A percentile compares a stretch with the other conserved stretches of the same genome.
Evolutionary conservation across 2,329 filamentous ascomycete genomes (phyloP).

Genomic region (Ceratocystiopsis minuta): DNA sequence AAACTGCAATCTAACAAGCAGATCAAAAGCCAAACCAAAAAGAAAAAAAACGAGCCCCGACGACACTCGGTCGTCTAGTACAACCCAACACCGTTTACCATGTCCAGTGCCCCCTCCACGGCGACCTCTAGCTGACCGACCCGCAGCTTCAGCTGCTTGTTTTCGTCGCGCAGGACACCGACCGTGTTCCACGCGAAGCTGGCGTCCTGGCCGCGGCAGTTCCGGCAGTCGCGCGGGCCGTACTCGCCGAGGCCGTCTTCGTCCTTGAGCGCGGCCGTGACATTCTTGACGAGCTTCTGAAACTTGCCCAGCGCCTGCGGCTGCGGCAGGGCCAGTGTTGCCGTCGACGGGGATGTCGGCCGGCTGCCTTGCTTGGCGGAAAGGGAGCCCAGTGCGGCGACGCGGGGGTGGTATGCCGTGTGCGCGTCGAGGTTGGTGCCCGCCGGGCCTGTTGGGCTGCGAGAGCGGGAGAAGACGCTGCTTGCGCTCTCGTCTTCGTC

Average conservation of each 20-base stretch:
- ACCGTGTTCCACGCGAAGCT: constrained; percentile 49
- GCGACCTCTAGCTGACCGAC: constrained; percentile 40
- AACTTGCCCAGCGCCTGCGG: constrained; percentile 25
- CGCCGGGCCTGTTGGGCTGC: constrained; percentile 34
- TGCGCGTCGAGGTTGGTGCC: constrained; percentile 6
- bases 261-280: constrained; percentile 18
- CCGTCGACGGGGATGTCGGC: constrained; percentile 12
- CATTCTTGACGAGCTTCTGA: constrained; percentile 29
- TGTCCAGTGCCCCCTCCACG: constrained; percentile 42
- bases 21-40: not conserved
- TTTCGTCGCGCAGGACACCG: constrained; percentile 42
- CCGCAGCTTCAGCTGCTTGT: constrained; percentile 39
- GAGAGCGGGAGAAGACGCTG: constrained; percentile 42
- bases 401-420: constrained; percentile 7
- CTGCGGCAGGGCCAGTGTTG: too few relatives aligned
- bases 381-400: constrained; percentile 6
- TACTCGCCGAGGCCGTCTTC: constrained; percentile 9
- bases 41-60: not conserved
- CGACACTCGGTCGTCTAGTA: too few relatives aligned
- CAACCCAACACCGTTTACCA: constrained; percentile 36
- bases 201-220: constrained; percentile 39
- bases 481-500: constrained; percentile 24
- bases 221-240: constrained; percentile 23
- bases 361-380: not conserved
- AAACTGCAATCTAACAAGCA: not conserved